Evolutionary conservation across 2,329 filamentous ascomycete genomes (phyloP), one percentile per base, ranked within the genome.

Genomic region (Exophiala phaeomuriformis): DNA sequence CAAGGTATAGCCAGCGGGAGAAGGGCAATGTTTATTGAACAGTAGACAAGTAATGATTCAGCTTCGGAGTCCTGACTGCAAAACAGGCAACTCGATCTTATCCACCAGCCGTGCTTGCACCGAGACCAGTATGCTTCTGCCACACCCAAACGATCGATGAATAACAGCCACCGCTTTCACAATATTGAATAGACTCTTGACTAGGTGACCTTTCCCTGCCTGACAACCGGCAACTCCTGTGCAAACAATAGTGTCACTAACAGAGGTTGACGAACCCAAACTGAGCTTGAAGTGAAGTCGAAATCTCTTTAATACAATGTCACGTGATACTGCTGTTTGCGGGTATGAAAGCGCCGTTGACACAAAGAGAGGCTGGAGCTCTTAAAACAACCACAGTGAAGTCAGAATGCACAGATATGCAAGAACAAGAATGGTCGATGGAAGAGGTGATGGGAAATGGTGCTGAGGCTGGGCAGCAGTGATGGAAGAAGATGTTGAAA

Each of bases 11-110:
- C 55, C 43, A 42, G 47, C 44, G 35, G 32, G 19, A 50, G 35
- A 57, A 50, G 55, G 52, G 40, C 54, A 49, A 55, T 54, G 48
- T 54, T 57, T 54, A 52, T 57, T 39, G 40, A 39, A 48, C 46
- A 53, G 51, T 57, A 57, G 51, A 55, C 51, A 49, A 57, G 47
- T 55, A 57, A 52, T 57, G 54, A 40, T 40, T 44, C 46, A 43
- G 41, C 46, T 47, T 48, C 37, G 43, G 41, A 33, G 28, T 44
- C 36, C 50, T 48, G 48, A 48, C 7, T 51, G 41, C 48, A 49
- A 43, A 48, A 45, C 55, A 52, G 47, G 50, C 41, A 44, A 51
- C 7, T 39, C 48, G 47, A 45, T 48, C 47, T 31, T 39, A 47
- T 52, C 47, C 52, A 50, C 55, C 51, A 51, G 44, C 45, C 44